phyloP scores from a whole-genome alignment of 2,329 filamentous ascomycete species.

The Aquanectria penicillioides region DNA sequence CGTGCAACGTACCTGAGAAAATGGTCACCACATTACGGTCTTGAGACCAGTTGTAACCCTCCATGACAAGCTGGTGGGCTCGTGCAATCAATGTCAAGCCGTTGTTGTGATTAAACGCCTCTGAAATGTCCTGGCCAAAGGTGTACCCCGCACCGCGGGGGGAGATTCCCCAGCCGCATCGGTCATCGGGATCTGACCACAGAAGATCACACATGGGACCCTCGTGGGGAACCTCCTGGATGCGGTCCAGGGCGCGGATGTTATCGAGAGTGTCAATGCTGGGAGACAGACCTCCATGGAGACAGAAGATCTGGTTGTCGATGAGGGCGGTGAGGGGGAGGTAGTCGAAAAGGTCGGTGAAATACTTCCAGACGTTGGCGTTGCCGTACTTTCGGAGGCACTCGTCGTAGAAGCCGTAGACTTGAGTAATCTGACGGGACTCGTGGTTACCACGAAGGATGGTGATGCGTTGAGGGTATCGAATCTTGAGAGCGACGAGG shows the following conservation, averaged over 20 bases:
- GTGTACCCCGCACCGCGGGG: constrained; percentile 95
- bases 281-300: constrained; percentile 96
- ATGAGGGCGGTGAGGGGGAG: constrained; percentile 96
- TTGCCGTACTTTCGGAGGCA: constrained; percentile 99
- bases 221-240: constrained; percentile 98
- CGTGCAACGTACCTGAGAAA: constrained; percentile 78
- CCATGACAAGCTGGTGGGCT: constrained; percentile 98
- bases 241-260: constrained; percentile 92
- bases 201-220: constrained; percentile 98
- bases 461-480: constrained; percentile 97
- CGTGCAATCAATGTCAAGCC: constrained; percentile 93
- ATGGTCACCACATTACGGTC: constrained; percentile 98
- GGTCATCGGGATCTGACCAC: constrained; percentile 98
- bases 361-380: constrained; percentile 99
- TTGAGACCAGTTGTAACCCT: constrained; percentile 99
- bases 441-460: constrained; percentile 99
- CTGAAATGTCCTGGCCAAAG: constrained; percentile 96
- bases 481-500: constrained; percentile 95
- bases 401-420: constrained; percentile 99
- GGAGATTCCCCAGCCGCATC: constrained; percentile 95
- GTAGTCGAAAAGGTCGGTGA: constrained; percentile 98
- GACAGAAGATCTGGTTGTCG: constrained; percentile 99
- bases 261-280: constrained; percentile 96
- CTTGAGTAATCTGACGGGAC: constrained; percentile 97
- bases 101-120: constrained; percentile 99